These are phyloP conservation scores for Suillus subalutaceus DNA, from an alignment of 768 basidiomycete genomes.

Conservation along the genomic window DNA sequence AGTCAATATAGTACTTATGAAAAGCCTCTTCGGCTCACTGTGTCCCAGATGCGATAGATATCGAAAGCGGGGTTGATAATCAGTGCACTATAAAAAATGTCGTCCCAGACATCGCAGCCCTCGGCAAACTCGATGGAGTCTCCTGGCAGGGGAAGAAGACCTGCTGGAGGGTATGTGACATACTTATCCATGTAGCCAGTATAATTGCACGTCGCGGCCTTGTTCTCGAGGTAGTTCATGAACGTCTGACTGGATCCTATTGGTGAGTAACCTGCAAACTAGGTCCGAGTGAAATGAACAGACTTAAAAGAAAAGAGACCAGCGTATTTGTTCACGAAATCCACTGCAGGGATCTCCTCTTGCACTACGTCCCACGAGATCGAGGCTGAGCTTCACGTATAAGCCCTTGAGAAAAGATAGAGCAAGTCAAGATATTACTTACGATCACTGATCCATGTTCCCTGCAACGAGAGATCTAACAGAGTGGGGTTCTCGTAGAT, in stretches of 20 bases:
- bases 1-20: conserved; percentile 2
- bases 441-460: conserved; percentile 78
- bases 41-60: conserved; percentile 78
- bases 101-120: conserved; percentile 71
- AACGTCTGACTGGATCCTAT: conserved; percentile 56
- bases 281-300: conserved; percentile 19
- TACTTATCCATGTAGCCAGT: conserved; percentile 61
- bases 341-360: conserved; percentile 68
- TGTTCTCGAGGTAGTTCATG: conserved; percentile 57
- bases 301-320: conserved; percentile 76
- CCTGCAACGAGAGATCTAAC: conserved; percentile 62
- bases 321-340: conserved; percentile 73
- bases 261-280: neutral
- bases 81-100: conserved; percentile 65
- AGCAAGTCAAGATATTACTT: conserved; percentile 25
- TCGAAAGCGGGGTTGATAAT: conserved; percentile 75
- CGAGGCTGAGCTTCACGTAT: conserved; percentile 40
- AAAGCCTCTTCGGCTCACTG: conserved; percentile 32
- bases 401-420: neutral
- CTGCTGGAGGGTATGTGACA: conserved; percentile 68
- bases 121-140: conserved; percentile 44
- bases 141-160: conserved; percentile 67
- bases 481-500: conserved; percentile 61
- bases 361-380: conserved; percentile 68
- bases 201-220: conserved; percentile 60